phyloP scores from a whole-genome alignment of 169 alveolate genomes.

The Fabrea salina region DNA sequence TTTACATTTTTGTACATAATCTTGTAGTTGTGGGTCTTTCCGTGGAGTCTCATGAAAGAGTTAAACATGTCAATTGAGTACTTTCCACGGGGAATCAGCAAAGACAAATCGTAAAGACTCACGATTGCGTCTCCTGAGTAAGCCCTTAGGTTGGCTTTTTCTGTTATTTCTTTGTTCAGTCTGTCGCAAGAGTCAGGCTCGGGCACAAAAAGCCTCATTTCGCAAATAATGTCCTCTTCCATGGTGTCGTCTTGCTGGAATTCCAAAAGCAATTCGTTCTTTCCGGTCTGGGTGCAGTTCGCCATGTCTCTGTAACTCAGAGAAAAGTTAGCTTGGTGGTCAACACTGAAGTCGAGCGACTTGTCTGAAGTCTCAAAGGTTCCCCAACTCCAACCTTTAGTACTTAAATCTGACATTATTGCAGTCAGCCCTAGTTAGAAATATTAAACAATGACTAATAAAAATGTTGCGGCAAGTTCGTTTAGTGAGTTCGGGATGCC shows the following conservation, averaged over 20 bases:
- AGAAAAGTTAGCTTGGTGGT: conserved; percentile 71
- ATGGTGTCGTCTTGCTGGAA: conserved; percentile 52
- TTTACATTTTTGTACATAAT: conserved; percentile 87
- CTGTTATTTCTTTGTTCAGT: conserved; percentile 52
- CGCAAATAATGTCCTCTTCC: conserved; percentile 31
- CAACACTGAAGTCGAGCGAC: conserved; percentile 37
- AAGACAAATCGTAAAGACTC: conserved; percentile 88
- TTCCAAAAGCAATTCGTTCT: conserved; percentile 85
- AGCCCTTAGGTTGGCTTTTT: conserved; percentile 90
- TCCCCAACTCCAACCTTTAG: conserved; percentile 37
- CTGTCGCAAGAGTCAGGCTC: conserved; percentile 36
- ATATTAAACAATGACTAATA: no score
- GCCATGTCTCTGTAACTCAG: conserved; percentile 74
- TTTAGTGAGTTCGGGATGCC: conserved; percentile 44
- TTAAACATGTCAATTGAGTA: conserved; percentile 90
- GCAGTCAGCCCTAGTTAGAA: no score
- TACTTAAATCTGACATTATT: background rate
- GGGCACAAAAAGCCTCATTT: conserved; percentile 19
- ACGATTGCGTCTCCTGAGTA: conserved; percentile 90
- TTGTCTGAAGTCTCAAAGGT: background rate
- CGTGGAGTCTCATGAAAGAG: conserved; percentile 91
- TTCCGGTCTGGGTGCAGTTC: conserved; percentile 82
- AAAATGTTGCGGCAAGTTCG: conserved; percentile 13
- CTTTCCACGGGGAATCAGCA: conserved; percentile 96
- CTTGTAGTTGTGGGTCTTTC: conserved; percentile 94